Evolutionary conservation across 345 rosid genomes (phyloP).

Genomic region (Lenwebbia sp.): DNA sequence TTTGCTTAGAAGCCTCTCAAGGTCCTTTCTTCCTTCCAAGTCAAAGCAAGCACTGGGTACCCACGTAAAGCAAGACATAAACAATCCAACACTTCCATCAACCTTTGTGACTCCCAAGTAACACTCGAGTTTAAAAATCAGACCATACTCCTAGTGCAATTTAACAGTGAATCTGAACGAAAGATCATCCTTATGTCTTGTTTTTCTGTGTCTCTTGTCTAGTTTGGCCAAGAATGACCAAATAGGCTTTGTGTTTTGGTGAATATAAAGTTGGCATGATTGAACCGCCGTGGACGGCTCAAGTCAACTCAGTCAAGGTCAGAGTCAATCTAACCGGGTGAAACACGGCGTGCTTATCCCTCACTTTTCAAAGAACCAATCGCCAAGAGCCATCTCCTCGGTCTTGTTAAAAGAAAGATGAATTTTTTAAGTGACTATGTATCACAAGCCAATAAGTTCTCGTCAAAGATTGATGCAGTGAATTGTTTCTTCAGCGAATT

Average conservation of each 20-base stretch:
- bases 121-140: not conserved
- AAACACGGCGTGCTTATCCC: not conserved
- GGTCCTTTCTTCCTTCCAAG: conserved; percentile 13
- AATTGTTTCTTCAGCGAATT: not conserved
- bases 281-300: not conserved
- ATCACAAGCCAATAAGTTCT: not conserved
- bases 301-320: not conserved
- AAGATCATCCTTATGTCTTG: not conserved
- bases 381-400: not conserved
- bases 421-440: not conserved
- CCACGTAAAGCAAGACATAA: not conserved
- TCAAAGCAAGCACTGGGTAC: conserved; percentile 22
- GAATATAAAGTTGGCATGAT: not conserved
- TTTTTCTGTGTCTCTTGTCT: not conserved
- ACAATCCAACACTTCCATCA: not conserved
- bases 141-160: not conserved
- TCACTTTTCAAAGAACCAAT: not conserved
- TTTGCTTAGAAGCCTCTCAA: conserved; percentile 32
- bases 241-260: not conserved
- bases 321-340: not conserved
- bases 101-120: too few species aligned
- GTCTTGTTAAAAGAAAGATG: not conserved
- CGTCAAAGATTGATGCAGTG: not conserved
- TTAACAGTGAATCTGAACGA: not conserved
- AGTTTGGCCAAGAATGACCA: not conserved